These are phyloP conservation scores for Xylaria telfairii DNA, from an alignment of 495 filamentous ascomycete genomes.

Conservation along the genomic window DNA sequence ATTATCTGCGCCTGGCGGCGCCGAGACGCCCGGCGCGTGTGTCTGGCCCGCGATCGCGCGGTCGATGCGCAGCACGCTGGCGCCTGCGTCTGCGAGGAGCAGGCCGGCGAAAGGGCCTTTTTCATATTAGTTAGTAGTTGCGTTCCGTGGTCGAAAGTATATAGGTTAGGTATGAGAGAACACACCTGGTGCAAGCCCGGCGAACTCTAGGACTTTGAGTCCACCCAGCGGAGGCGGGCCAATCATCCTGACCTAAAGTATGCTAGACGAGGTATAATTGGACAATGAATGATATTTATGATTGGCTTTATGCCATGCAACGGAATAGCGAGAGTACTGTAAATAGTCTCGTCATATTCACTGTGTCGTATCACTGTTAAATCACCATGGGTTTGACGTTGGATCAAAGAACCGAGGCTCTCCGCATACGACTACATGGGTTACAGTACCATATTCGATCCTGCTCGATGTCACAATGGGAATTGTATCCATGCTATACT, in stretches of 20 bases:
- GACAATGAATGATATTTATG: neutral
- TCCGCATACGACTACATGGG: neutral
- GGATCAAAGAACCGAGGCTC: constrained; percentile 12
- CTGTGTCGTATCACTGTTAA: neutral
- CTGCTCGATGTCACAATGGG: too few relatives aligned
- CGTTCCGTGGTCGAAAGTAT: constrained; percentile 20
- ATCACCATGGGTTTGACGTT: neutral
- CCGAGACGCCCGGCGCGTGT: constrained; percentile 32
- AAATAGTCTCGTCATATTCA: neutral
- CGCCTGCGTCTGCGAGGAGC: constrained; percentile 87
- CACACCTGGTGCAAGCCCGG: constrained; percentile 84
- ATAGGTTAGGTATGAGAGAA: neutral
- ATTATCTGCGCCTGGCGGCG: constrained; percentile 64
- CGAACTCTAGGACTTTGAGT: constrained; percentile 86
- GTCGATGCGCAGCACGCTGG: constrained; percentile 87
- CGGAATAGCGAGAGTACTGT: neutral
- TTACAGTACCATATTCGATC: too few relatives aligned
- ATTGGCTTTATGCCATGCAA: neutral
- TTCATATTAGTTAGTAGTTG: too few relatives aligned
- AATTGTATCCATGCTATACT: too few relatives aligned
- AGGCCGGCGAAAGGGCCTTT: constrained; percentile 87
- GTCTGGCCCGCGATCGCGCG: constrained; percentile 51
- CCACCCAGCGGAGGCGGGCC: constrained; percentile 70
- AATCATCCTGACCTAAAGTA: constrained; percentile 42
- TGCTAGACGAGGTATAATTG: neutral